phyloP scores from a whole-genome alignment of 1,284 basidiomycete species.

The Trichosporon sp. region DNA sequence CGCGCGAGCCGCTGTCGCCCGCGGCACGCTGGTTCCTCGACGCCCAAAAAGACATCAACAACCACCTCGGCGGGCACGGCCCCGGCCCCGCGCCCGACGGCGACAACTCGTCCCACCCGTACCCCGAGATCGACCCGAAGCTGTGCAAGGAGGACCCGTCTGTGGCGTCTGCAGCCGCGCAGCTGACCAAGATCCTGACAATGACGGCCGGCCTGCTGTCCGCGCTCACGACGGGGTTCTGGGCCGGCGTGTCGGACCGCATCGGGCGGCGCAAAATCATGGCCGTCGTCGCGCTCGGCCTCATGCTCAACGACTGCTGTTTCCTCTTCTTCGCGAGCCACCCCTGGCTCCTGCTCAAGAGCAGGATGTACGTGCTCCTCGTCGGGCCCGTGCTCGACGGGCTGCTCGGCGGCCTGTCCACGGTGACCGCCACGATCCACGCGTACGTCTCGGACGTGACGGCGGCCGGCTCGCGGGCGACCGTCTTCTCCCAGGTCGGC shows the following conservation, averaged over 20 bases:
- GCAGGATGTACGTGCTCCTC: conserved; percentile 65
- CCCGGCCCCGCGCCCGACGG: neutral
- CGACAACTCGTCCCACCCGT: conserved; percentile 19
- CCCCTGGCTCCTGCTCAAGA: conserved; percentile 57
- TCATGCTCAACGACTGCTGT: conserved; percentile 62
- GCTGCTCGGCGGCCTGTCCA: conserved; percentile 76
- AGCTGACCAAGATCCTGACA: conserved; percentile 63
- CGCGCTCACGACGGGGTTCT: conserved; percentile 79
- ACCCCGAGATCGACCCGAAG: conserved; percentile 44
- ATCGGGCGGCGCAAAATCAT: conserved; percentile 72
- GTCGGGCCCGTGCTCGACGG: conserved; percentile 78
- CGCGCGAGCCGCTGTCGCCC: conserved; percentile 24
- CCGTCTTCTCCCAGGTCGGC: conserved; percentile 72
- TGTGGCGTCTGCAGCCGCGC: conserved; percentile 67
- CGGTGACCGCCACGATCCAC: conserved; percentile 68
- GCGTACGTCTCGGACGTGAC: conserved; percentile 82
- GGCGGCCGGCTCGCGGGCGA: conserved; percentile 71
- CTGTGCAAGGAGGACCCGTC: conserved; percentile 65
- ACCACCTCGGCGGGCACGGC: conserved; percentile 1
- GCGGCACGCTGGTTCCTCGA: conserved; percentile 46
- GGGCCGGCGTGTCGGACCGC: conserved; percentile 76
- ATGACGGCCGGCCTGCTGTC: conserved; percentile 74
- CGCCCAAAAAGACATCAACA: conserved; percentile 37
- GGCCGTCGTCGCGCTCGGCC: conserved; percentile 63
- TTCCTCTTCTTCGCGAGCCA: conserved; percentile 75